Conservation (phyloP, 2,329 filamentous ascomycete species). For the Pseudogymnoascus sp. region DNA sequence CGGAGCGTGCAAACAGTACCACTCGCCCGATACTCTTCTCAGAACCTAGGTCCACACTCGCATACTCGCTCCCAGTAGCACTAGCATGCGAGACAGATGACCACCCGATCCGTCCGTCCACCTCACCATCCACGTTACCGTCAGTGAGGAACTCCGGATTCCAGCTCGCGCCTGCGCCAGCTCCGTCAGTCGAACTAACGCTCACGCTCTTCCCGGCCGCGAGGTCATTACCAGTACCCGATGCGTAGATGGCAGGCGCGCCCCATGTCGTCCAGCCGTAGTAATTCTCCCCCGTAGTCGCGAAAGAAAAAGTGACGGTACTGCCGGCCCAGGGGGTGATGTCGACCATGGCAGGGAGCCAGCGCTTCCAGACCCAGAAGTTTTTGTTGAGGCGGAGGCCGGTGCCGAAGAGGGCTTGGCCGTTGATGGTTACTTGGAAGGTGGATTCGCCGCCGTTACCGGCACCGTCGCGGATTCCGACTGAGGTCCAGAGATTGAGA, state of each 20-base stretch:
- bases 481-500: constrained; percentile 17
- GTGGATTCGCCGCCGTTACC: constrained; percentile 15
- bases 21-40: constrained; percentile 14
- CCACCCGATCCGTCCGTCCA: constrained; percentile 11
- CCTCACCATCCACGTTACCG: not conserved
- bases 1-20: constrained; percentile 15
- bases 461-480: constrained; percentile 18
- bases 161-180: constrained; percentile 12
- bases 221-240: constrained; percentile 12
- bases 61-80: constrained; percentile 13
- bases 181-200: constrained; percentile 14
- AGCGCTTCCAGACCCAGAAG: constrained; percentile 17
- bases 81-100: constrained; percentile 14
- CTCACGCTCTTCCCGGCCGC: constrained; percentile 11
- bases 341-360: constrained; percentile 17
- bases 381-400: constrained; percentile 14
- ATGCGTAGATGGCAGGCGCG: constrained; percentile 14
- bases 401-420: constrained; percentile 13
- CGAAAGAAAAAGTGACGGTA: constrained; percentile 12
- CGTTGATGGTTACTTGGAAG: constrained; percentile 16
- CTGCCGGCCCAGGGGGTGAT: constrained; percentile 16
- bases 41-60: constrained; percentile 12
- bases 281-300: constrained; percentile 13
- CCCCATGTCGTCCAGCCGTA: constrained; percentile 18
- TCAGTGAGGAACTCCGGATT: constrained; percentile 2